These are phyloP conservation scores for Lagenaria siceraria DNA, from an alignment of 306 rosid genomes.

Conservation along the genomic window DNA sequence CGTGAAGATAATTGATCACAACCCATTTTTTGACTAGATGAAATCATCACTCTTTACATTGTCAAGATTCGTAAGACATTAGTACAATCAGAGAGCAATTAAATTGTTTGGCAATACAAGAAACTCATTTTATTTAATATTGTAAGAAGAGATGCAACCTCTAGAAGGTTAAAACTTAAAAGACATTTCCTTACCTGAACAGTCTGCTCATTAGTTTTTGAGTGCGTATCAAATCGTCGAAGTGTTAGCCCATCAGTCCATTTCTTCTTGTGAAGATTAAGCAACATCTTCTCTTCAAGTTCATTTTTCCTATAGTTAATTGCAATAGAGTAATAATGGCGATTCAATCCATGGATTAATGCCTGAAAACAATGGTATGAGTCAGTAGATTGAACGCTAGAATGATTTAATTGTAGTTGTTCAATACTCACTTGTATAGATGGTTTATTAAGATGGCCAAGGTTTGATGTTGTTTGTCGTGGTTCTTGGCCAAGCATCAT, in stretches of 20 bases:
- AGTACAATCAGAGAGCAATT: neutral
- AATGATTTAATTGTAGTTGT: neutral
- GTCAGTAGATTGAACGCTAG: conserved; percentile 9
- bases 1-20: neutral
- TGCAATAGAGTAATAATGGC: conserved; percentile 82
- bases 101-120: neutral
- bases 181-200: conserved; percentile 46
- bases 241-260: conserved; percentile 88
- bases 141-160: neutral
- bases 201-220: conserved; percentile 82
- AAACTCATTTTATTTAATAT: neutral
- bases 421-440: conserved; percentile 63
- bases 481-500: conserved; percentile 96
- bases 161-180: neutral
- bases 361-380: conserved; percentile 38
- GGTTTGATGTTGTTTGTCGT: conserved; percentile 80
- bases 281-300: conserved; percentile 85
- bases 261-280: conserved; percentile 84
- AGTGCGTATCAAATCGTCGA: conserved; percentile 57
- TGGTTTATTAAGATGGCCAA: conserved; percentile 88
- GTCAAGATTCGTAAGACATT: neutral
- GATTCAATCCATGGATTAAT: conserved; percentile 75
- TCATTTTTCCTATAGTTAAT: conserved; percentile 79
- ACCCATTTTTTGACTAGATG: neutral
- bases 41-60: neutral